These are phyloP conservation scores for Corylus avellana DNA, from an alignment of 306 rosid genomes.

Conservation along the genomic window DNA sequence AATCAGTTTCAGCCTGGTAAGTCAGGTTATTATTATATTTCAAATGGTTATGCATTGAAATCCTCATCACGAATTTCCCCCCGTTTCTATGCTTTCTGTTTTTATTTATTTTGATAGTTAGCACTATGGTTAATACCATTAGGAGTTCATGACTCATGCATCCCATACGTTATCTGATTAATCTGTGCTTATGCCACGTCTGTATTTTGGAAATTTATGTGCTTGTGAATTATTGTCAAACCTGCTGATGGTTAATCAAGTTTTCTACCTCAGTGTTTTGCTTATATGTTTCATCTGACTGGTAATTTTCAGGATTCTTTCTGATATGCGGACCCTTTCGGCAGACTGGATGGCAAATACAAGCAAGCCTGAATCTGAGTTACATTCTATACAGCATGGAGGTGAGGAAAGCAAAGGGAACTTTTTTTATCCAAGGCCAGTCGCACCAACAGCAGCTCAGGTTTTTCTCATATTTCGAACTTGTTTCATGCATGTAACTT, in stretches of 20 bases:
- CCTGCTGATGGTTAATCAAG: background rate
- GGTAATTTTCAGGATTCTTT: constrained; percentile 81
- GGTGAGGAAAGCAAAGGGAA: constrained; percentile 87
- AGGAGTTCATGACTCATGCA: background rate
- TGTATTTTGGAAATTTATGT: background rate
- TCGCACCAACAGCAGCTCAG: constrained; percentile 98
- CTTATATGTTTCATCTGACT: constrained; percentile 33
- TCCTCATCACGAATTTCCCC: background rate
- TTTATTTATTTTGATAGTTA: too few relatives aligned
- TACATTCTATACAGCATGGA: constrained; percentile 80
- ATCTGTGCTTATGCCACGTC: background rate
- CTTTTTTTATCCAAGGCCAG: constrained; percentile 88
- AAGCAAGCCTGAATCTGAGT: constrained; percentile 79
- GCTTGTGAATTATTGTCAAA: background rate
- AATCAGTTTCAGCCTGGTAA: background rate
- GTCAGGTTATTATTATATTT: background rate
- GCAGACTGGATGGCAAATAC: constrained; percentile 99
- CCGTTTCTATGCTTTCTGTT: too few relatives aligned
- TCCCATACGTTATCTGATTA: background rate
- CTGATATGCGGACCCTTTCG: constrained; percentile 98
- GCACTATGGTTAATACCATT: background rate
- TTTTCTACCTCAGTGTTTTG: constrained; percentile 5
- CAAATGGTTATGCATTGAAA: background rate
- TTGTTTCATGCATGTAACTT: constrained; percentile 1
- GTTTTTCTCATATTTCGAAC: constrained; percentile 39